Evolutionary conservation across 2,329 filamentous ascomycete genomes (phyloP), one percentile per base, ranked within the genome.

Genomic region (Lecanicillium sp.): DNA sequence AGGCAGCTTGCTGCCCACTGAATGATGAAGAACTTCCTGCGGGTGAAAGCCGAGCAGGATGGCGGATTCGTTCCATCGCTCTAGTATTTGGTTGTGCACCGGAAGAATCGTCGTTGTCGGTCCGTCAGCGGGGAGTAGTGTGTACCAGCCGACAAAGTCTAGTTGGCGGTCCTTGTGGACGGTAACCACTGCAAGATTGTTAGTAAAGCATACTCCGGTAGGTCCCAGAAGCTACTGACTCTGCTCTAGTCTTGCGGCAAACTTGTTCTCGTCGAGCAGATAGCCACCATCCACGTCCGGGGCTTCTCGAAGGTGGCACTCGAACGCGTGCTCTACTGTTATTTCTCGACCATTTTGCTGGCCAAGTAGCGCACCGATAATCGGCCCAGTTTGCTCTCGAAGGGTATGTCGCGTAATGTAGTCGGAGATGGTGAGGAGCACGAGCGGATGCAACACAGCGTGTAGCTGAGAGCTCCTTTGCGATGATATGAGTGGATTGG

Each of bases 371-470:
- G 84, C 88, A 41, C 92, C 92, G 3, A 90, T 76, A 14, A 96
- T 74, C 13, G 88, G 87, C 0, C 85, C 85, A 14, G 69, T 60
- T 52, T 88, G 81, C 37, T 79, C 69, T 43, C 92, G 79, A 41
- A 95, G 73, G 1, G 82, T 86, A 61, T 95, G 89, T 44, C 92
- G 79, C 42, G 90, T 94, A 59, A 97, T 88, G 60, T 94, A 94
- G 62, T 98, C 92, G 50, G 90, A 95, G 53, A 98, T 92, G 48
- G 85, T 94, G 64, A 98, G 85, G 49, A 97, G 83, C 37, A 95
- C 89, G 35, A 98, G 81, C 18, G 92, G 92, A 55, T 98, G 92
- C 14, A 98, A 78, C 51, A 88, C 79, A 40, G 88, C 79, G 47
- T 87, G 82, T 32, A 94, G 77, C 60, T 92, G 86, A 30, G 75